Base-by-base conservation (phyloP, 495 filamentous ascomycete genomes). In the Pseudomonodictys pantanalensis region DNA sequence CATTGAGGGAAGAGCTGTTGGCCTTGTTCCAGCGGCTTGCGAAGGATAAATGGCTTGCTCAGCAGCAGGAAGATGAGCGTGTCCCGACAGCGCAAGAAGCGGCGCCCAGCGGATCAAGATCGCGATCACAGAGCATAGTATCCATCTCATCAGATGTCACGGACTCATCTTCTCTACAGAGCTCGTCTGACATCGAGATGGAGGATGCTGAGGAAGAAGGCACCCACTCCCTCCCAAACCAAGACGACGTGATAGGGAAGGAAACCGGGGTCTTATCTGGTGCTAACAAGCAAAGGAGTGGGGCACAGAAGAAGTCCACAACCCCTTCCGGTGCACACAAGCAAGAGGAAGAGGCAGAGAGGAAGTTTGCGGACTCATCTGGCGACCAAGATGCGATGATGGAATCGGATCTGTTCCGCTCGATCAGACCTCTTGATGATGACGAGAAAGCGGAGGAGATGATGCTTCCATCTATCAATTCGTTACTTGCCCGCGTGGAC, bases 401-500 rank as follows among this genome's bases (percentile, higher is more conserved):
- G 28, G 15, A 53, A 18, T 5, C n/a, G 17, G 10, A 24, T 15
- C 28, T 18, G 32, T 49, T 6, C 28, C 38, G 41, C 11, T 42
- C 35, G 11, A 78, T 80, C 1, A 72, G 75, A 0, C 50, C 82
- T 9, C 76, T 83, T 52, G 71, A 77, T 5, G 83, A 88, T 54
- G 90, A 92, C 44, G 85, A 87, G 8, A 62, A 72, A 39, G 84
- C 86, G 4, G 72, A 78, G 30, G 66, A 62, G 4, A 75, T 91
- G 32, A 67, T 92, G 18, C 78, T 80, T 9, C 88, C 89, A 0
- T 76, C 81, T 2, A 73, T 85, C 5, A 79, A 84, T 10, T 82
- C 85, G 62, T 79, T 91, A 8, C 76, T 93, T 20, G 66, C 77
- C 0, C 76, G 83, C 23, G 62, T 95, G 4, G 89, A 93, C 57